These are phyloP conservation scores for Gossypium raimondii DNA, from an alignment of 345 rosid genomes.

Conservation along the genomic window DNA sequence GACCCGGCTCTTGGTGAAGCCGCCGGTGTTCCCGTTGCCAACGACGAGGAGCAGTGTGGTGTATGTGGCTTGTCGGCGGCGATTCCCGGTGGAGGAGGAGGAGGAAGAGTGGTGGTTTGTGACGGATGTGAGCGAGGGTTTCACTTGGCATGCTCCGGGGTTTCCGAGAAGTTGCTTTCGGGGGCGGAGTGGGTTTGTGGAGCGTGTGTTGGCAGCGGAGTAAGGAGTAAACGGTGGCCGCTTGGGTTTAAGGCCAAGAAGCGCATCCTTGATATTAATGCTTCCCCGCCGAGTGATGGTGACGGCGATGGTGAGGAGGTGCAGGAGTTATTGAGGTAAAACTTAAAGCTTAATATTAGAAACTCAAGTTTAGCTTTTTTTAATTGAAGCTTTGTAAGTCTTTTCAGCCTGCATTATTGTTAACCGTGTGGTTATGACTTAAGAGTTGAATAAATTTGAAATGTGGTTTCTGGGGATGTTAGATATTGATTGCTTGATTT, in stretches of 20 bases:
- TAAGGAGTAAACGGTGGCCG: slow-evolving; percentile 77
- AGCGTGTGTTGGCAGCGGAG: slow-evolving; percentile 53
- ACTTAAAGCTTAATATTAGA: background rate
- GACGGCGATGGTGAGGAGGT: slow-evolving; percentile 42
- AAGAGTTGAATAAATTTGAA: background rate
- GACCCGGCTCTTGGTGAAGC: slow-evolving; percentile 56
- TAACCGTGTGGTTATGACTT: background rate
- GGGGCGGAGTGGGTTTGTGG: slow-evolving; percentile 75
- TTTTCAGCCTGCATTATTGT: background rate
- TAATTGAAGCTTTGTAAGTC: background rate
- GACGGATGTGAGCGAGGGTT: slow-evolving; percentile 92
- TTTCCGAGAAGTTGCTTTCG: slow-evolving; percentile 21
- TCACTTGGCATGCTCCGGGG: slow-evolving; percentile 55
- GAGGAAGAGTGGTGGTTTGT: slow-evolving; percentile 59
- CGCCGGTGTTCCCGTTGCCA: slow-evolving; percentile 38
- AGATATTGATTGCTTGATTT: background rate
- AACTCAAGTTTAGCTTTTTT: background rate
- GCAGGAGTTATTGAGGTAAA: slow-evolving; percentile 48
- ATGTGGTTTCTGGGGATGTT: background rate
- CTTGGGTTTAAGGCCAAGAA: slow-evolving; percentile 68
- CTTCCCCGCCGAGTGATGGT: slow-evolving; percentile 86
- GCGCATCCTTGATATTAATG: slow-evolving; percentile 76
- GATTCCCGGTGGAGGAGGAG: slow-evolving; percentile 4
- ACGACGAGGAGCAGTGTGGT: slow-evolving; percentile 42
- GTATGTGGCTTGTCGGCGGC: slow-evolving; percentile 48